A percentile compares a stretch with the other conserved stretches of the same genome.
phyloP scores from a whole-genome alignment of 2,329 filamentous ascomycete genomes.

The Nothophoma quercina region DNA sequence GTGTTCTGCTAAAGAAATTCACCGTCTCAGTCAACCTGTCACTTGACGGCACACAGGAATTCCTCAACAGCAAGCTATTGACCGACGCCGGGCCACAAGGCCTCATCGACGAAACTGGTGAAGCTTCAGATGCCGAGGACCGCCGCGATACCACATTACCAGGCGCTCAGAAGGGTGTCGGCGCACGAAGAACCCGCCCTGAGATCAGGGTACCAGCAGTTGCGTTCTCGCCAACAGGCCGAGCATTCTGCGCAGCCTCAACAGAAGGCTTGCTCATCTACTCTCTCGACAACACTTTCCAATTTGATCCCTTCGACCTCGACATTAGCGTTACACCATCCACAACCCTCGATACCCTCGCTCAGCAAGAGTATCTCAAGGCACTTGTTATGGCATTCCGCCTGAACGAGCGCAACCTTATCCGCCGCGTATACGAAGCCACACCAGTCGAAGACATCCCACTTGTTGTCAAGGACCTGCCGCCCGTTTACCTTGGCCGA shows the following conservation, averaged over 20 bases:
- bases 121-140: conserved; percentile 88
- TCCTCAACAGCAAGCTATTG: conserved; percentile 88
- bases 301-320: conserved; percentile 96
- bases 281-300: conserved; percentile 80
- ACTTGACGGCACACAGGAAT: conserved; percentile 93
- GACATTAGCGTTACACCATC: conserved; percentile 92
- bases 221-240: conserved; percentile 86
- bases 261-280: conserved; percentile 96
- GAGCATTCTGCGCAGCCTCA: conserved; percentile 91
- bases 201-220: conserved; percentile 87
- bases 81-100: conserved; percentile 87
- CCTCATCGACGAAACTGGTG: conserved; percentile 86
- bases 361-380: conserved; percentile 84
- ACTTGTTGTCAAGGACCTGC: conserved; percentile 80
- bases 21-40: conserved; percentile 97
- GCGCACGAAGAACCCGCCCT: conserved; percentile 77
- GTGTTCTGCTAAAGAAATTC: conserved; percentile 91
- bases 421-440: conserved; percentile 84
- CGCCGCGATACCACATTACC: conserved; percentile 81
- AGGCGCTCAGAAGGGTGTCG: conserved; percentile 86
- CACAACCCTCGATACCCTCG: conserved; percentile 70
- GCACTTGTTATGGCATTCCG: conserved; percentile 97
- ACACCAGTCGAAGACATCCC: conserved; percentile 78
- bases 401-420: conserved; percentile 82
- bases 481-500: conserved; percentile 83